Evolutionary conservation across 2,329 filamentous ascomycete species (phyloP).

Genomic region (Lachnellula willkommii): DNA sequence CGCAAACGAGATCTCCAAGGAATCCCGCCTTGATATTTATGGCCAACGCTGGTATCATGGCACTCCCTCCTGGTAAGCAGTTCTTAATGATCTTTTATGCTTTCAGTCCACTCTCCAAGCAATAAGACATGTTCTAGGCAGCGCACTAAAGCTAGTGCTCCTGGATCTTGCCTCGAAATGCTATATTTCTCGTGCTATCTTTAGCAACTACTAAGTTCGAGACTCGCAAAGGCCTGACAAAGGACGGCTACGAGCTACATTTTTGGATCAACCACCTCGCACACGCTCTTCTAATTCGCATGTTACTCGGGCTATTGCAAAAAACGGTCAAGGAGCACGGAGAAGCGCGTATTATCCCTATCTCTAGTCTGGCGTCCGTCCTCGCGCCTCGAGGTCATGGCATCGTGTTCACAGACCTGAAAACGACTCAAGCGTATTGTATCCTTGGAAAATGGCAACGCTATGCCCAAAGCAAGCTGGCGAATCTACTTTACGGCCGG

Average conservation of each 20-base stretch:
- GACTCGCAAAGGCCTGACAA: conserved; percentile 10
- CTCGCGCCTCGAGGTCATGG: conserved; percentile 9
- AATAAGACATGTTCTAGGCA: background rate
- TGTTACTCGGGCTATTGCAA: conserved; percentile 11
- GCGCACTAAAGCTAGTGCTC: background rate
- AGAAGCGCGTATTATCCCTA: conserved; percentile 8
- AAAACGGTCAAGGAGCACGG: conserved; percentile 9
- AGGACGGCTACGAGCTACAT: conserved; percentile 31
- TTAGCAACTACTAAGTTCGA: background rate
- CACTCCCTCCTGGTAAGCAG: conserved; percentile 13
- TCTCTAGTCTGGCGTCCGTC: conserved; percentile 15
- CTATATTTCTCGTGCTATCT: background rate
- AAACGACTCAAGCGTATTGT: conserved; percentile 2
- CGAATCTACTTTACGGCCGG: conserved; percentile 39
- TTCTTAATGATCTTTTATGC: background rate
- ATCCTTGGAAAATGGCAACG: conserved; percentile 4
- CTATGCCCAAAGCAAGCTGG: conserved; percentile 43
- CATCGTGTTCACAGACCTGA: conserved; percentile 29
- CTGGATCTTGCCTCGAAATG: background rate
- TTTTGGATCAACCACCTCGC: conserved; percentile 18
- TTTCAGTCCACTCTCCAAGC: background rate
- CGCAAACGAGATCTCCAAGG: conserved; percentile 34
- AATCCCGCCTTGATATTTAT: conserved; percentile 39
- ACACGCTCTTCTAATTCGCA: conserved; percentile 13
- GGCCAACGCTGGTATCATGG: conserved; percentile 31